These are phyloP conservation scores for Diaporthe sp. DNA, from an alignment of 2,329 filamentous ascomycete genomes.

Conservation along the genomic window DNA sequence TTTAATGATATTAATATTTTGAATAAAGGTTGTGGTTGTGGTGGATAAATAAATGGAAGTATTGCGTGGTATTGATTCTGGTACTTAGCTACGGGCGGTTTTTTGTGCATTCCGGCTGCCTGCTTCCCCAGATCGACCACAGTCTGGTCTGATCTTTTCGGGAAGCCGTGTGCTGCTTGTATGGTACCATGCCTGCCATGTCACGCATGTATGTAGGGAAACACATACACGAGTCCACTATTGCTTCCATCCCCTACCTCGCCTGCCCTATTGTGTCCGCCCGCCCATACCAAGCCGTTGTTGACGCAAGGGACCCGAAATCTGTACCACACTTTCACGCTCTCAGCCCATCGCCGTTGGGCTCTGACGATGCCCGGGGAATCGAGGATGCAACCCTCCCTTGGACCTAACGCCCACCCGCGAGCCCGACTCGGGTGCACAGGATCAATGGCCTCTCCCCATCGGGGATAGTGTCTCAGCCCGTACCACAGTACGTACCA, in stretches of 20 bases:
- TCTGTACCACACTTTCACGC: slow-evolving; percentile 20
- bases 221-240: background rate
- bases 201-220: background rate
- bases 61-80: too few species aligned
- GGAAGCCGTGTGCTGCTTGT: slow-evolving; percentile 8
- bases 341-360: slow-evolving; percentile 25
- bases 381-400: slow-evolving; percentile 36
- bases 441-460: background rate
- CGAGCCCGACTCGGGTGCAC: slow-evolving; percentile 5
- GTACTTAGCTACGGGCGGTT: too few species aligned
- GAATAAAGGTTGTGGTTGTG: too few species aligned
- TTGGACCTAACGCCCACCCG: slow-evolving; percentile 1
- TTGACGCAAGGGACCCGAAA: slow-evolving; percentile 31
- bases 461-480: slow-evolving; percentile 3
- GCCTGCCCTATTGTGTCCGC: background rate
- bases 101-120: too few species aligned
- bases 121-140: slow-evolving; percentile 31
- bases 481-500: slow-evolving; percentile 11
- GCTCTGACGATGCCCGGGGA: slow-evolving; percentile 10
- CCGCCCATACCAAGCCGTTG: slow-evolving; percentile 14
- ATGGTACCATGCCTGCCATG: background rate
- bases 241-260: slow-evolving; percentile 2
- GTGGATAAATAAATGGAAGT: too few species aligned
- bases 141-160: slow-evolving; percentile 23
- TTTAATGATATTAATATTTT: too few species aligned